Evolutionary conservation across 2,329 filamentous ascomycete species (phyloP).

Genomic region (Penicillium sp.): DNA sequence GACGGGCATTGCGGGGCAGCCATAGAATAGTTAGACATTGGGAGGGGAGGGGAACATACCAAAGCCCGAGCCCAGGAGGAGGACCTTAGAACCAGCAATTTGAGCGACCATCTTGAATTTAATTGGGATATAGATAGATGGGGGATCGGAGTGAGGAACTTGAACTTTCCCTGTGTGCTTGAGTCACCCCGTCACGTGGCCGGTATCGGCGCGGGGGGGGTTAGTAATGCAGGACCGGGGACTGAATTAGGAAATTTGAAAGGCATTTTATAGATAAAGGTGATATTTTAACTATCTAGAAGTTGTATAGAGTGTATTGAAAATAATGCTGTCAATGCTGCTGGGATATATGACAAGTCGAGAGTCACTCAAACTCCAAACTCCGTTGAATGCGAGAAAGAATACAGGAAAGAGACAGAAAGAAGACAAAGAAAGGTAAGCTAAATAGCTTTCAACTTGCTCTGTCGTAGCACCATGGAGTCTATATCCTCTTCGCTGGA

Average conservation of each 20-base stretch:
- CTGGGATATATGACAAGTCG: constrained; percentile 13
- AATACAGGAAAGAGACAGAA: constrained; percentile 3
- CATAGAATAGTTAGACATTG: neutral
- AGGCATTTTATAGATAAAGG: neutral
- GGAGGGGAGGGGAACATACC: constrained; percentile 23
- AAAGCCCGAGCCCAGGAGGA: constrained; percentile 41
- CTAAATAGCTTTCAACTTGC: constrained; percentile 36
- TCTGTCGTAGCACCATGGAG: constrained; percentile 15
- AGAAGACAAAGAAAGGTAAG: constrained; percentile 4
- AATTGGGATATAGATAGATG: constrained; percentile 14
- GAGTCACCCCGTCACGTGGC: constrained; percentile 30
- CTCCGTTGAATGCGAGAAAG: constrained; percentile 22
- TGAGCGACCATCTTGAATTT: constrained; percentile 36
- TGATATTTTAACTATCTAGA: constrained; percentile 3
- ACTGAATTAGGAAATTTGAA: neutral
- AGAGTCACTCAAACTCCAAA: constrained; percentile 17
- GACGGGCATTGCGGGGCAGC: constrained; percentile 19
- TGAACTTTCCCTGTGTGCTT: constrained; percentile 17
- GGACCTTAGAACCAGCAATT: constrained; percentile 41
- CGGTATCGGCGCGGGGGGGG: constrained; percentile 29
- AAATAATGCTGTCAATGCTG: constrained; percentile 18
- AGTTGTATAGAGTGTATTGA: neutral
- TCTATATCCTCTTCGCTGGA: constrained; percentile 28
- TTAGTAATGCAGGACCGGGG: constrained; percentile 4
- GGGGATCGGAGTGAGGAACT: constrained; percentile 10